These are phyloP conservation scores for Oenanthe sinensis DNA, from an alignment of 129 eudicot species.

Conservation along the genomic window DNA sequence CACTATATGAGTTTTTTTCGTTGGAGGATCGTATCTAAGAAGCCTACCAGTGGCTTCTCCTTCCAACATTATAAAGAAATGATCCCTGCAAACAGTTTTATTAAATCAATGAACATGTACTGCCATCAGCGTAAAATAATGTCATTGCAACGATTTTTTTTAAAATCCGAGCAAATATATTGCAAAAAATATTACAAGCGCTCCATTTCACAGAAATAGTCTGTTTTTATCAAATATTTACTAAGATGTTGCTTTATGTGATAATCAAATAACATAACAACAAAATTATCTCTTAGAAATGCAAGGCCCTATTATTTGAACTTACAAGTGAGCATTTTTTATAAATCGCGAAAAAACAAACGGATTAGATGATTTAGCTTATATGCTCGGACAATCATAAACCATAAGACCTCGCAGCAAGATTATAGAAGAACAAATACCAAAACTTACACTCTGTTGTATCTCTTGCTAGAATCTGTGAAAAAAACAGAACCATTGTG, in stretches of 20 bases:
- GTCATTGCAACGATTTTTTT: not conserved
- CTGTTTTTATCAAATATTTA: not conserved
- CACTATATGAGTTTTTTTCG: constrained; percentile 73
- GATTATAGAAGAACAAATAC: not conserved
- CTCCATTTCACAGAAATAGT: not conserved
- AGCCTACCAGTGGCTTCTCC: constrained; percentile 92
- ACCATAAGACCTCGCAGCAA: not conserved
- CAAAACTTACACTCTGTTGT: constrained; percentile 81
- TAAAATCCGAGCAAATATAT: not conserved
- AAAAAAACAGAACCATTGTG: constrained; percentile 89
- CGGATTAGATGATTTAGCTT: not conserved
- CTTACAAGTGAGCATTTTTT: not conserved
- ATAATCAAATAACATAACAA: too few species aligned
- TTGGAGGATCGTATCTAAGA: constrained; percentile 81
- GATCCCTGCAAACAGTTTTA: constrained; percentile 37
- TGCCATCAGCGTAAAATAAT: too few species aligned
- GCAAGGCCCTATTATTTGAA: not conserved
- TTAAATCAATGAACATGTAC: constrained; percentile 3
- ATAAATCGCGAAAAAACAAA: not conserved
- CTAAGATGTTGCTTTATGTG: not conserved
- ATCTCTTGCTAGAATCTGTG: constrained; percentile 85
- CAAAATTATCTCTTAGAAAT: too few species aligned
- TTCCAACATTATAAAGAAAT: constrained; percentile 82
- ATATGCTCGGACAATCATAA: not conserved
- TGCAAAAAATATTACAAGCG: not conserved